Conservation (phyloP, 768 basidiomycete species). For the Hygrophorus pudorinus region DNA sequence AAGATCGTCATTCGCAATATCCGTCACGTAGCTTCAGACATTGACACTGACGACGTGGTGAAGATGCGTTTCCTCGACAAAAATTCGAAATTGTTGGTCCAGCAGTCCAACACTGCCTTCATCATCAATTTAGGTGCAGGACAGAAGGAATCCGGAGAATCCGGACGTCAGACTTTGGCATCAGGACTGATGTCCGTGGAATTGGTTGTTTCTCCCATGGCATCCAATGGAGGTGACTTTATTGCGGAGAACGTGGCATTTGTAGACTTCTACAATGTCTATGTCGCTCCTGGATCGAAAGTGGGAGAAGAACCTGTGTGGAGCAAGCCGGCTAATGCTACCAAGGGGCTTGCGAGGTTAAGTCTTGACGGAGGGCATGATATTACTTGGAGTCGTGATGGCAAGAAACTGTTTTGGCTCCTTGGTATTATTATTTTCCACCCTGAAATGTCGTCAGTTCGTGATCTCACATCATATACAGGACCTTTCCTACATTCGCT, state of each 20-base stretch:
- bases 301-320: slow-evolving; percentile 40
- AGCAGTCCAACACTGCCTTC: slow-evolving; percentile 41
- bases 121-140: slow-evolving; percentile 39
- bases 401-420: slow-evolving; percentile 63
- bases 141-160: slow-evolving; percentile 36
- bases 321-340: slow-evolving; percentile 64
- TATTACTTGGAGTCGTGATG: slow-evolving; percentile 52
- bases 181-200: slow-evolving; percentile 50
- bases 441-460: neutral
- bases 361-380: slow-evolving; percentile 72
- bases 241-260: slow-evolving; percentile 41
- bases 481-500: slow-evolving; percentile 58
- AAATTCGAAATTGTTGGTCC: slow-evolving; percentile 46
- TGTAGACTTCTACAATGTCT: slow-evolving; percentile 62
- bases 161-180: slow-evolving; percentile 37
- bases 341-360: slow-evolving; percentile 46
- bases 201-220: slow-evolving; percentile 32
- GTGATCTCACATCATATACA: slow-evolving; percentile 12
- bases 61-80: slow-evolving; percentile 49
- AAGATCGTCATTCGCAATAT: slow-evolving; percentile 36
- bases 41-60: slow-evolving; percentile 32
- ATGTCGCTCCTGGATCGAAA: slow-evolving; percentile 35
- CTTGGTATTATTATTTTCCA: slow-evolving; percentile 35
- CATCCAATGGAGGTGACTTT: slow-evolving; percentile 9
- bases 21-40: slow-evolving; percentile 40